Percentiles rank a stretch among this genome's conserved stretches.
Evolutionary conservation across 768 basidiomycete genomes (phyloP).

Genomic region (Hericium coralloides): DNA sequence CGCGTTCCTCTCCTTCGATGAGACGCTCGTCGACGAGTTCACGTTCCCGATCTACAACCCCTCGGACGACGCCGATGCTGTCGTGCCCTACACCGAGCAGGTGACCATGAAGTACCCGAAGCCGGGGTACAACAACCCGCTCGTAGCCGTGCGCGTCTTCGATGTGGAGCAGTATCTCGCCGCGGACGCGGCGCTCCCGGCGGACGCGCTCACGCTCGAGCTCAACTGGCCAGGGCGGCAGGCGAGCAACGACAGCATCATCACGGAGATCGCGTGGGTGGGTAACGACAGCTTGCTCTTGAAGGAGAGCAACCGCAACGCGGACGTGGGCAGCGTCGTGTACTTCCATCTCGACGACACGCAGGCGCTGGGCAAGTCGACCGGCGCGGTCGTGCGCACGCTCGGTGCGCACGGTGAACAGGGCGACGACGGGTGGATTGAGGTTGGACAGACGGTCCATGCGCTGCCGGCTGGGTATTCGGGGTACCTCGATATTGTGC

Average conservation of each 20-base stretch:
- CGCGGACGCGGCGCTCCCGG: constrained; percentile 17
- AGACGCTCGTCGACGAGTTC: constrained; percentile 81
- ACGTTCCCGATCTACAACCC: constrained; percentile 91
- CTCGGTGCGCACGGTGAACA: constrained; percentile 80
- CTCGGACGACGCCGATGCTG: constrained; percentile 52
- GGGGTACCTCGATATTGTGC: constrained; percentile 89
- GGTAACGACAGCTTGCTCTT: constrained; percentile 61
- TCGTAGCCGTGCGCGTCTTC: constrained; percentile 78
- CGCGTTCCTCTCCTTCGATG: constrained; percentile 84
- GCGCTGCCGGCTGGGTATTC: constrained; percentile 39
- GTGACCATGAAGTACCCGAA: constrained; percentile 77
- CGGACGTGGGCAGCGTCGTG: constrained; percentile 71
- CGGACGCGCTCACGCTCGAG: constrained; percentile 38
- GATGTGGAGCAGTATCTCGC: constrained; percentile 50
- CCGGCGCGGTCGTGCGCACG: constrained; percentile 57
- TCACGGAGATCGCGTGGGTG: constrained; percentile 87
- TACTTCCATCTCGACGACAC: constrained; percentile 49
- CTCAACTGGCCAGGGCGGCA: constrained; percentile 62
- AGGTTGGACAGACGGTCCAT: constrained; percentile 56
- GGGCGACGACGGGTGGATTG: constrained; percentile 92
- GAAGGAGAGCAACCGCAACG: constrained; percentile 83
- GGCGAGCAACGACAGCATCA: constrained; percentile 52
- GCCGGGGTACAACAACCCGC: constrained; percentile 83
- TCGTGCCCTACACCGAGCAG: constrained; percentile 67
- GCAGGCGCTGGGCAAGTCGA: constrained; percentile 16